Conservation (phyloP, 73 alveolate genomes). For the Paraurostyla sp. region DNA sequence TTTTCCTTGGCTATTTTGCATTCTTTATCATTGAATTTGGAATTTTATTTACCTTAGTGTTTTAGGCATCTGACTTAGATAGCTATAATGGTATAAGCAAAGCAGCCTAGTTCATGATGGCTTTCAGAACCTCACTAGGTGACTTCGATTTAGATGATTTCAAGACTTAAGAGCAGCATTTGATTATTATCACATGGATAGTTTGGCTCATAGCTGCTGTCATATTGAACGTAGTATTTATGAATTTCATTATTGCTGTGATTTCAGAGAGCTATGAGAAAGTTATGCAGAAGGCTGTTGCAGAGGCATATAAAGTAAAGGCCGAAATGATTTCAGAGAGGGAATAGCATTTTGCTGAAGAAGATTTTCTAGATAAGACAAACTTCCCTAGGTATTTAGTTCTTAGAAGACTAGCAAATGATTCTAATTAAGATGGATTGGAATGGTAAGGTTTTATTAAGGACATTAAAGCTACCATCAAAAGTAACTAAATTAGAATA, state of each 20-base stretch:
- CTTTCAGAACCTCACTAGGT: background rate
- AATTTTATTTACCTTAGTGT: background rate
- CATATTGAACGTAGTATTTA: no score
- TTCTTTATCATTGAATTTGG: background rate
- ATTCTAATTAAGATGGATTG: no score
- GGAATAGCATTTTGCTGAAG: background rate
- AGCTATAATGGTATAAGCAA: background rate
- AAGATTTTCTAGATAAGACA: background rate
- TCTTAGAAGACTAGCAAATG: background rate
- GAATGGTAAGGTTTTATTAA: background rate
- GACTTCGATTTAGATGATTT: background rate
- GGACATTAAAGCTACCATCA: no score
- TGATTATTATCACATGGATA: background rate
- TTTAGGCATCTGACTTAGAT: background rate
- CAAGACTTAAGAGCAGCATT: background rate
- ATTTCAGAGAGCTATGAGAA: no score
- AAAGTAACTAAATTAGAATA: no score
- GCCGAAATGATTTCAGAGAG: no score
- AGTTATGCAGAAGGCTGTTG: no score
- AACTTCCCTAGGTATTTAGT: background rate
- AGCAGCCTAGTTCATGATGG: background rate
- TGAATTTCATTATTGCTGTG: background rate
- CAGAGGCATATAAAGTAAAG: no score
- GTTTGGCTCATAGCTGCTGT: background rate
- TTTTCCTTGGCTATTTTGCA: background rate